Evolutionary conservation across 441 rosid species (phyloP).

Genomic region (Geranium incanum): DNA sequence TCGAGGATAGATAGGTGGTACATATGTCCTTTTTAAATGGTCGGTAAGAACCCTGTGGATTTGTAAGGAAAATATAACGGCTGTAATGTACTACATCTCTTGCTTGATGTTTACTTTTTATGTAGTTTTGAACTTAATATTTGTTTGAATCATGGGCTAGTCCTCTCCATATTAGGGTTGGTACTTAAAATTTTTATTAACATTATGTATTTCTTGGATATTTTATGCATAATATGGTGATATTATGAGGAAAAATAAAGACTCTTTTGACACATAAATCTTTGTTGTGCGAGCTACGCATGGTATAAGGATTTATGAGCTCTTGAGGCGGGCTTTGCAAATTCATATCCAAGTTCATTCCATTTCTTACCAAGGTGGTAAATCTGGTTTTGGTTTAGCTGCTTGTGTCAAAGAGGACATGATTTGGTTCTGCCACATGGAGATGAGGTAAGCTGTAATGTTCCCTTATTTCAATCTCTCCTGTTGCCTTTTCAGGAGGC

Average conservation of each 20-base stretch:
- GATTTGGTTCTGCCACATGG: neutral
- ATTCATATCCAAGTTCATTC: neutral
- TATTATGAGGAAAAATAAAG: neutral
- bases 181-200: no score
- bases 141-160: neutral
- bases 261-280: neutral
- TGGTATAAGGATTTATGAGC: neutral
- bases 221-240: neutral
- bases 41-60: neutral
- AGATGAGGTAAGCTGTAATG: neutral
- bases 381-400: neutral
- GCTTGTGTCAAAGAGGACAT: neutral
- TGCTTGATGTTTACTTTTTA: neutral
- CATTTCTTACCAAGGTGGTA: neutral
- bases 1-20: constrained; percentile 25
- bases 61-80: neutral
- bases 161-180: no score
- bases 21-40: constrained; percentile 10
- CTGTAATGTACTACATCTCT: neutral
- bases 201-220: no score
- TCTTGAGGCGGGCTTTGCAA: neutral
- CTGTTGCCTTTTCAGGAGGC: neutral
- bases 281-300: neutral
- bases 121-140: neutral
- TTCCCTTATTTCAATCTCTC: neutral